phyloP scores from a whole-genome alignment of 2,329 filamentous ascomycete species.

The Xenosphaeropsis pyriputrescens region DNA sequence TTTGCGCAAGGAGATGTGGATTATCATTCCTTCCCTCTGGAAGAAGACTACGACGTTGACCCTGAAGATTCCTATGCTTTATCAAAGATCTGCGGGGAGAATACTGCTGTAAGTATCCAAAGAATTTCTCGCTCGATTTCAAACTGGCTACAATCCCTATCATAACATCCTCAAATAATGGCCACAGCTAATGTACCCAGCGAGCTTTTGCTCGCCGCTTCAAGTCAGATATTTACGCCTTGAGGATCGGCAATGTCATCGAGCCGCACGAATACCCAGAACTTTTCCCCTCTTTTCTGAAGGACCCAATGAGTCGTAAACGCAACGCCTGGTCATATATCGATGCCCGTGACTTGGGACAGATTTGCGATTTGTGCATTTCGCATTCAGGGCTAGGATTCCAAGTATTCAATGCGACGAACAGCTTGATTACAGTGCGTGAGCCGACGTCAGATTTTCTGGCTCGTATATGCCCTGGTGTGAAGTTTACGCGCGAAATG shows the following conservation, averaged over 20 bases:
- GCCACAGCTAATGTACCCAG: no score
- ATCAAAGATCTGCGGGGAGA: conserved; percentile 42
- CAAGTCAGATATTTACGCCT: conserved; percentile 39
- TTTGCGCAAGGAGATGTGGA: conserved; percentile 42
- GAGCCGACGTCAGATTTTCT: conserved; percentile 36
- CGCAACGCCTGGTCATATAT: conserved; percentile 49
- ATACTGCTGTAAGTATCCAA: conserved; percentile 25
- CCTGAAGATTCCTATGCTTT: conserved; percentile 41
- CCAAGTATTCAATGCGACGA: conserved; percentile 50
- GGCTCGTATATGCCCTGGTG: conserved; percentile 29
- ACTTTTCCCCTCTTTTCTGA: conserved; percentile 35
- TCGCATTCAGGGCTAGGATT: conserved; percentile 40
- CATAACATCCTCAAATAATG: no score
- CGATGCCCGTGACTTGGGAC: conserved; percentile 44
- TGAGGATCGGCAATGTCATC: conserved; percentile 46
- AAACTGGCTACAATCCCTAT: no score
- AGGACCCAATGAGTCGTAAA: conserved; percentile 32
- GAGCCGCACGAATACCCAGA: conserved; percentile 43
- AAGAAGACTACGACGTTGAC: conserved; percentile 38
- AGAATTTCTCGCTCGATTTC: no score
- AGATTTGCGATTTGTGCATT: conserved; percentile 41
- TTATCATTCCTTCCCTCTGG: conserved; percentile 40
- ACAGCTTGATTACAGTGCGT: conserved; percentile 41
- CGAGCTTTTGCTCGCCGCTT: conserved; percentile 35
- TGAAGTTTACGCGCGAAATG: conserved; percentile 37